A percentile compares a stretch with the other conserved stretches of the same genome.
Evolutionary conservation across 345 rosid genomes (phyloP).

Genomic region (Hibiscus mutabilis): DNA sequence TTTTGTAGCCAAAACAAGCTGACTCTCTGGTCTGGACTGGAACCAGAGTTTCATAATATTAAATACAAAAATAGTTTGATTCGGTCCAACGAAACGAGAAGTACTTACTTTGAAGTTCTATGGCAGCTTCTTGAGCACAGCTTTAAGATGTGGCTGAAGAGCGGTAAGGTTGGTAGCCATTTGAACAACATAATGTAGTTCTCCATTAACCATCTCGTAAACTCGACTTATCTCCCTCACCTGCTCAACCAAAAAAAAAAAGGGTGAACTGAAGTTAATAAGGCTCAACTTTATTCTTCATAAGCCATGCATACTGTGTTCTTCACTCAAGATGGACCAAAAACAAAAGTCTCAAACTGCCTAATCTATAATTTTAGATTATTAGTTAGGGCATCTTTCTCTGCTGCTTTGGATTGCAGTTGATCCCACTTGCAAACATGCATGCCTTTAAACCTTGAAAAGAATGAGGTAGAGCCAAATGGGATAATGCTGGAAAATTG

Average conservation of each 20-base stretch:
- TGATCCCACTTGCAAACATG: neutral
- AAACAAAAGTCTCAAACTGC: neutral
- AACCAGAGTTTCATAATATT: neutral
- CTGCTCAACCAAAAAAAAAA: slow-evolving; percentile 1
- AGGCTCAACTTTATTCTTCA: neutral
- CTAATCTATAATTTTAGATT: neutral
- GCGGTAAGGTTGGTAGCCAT: neutral
- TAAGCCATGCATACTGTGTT: neutral
- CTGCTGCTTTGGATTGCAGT: neutral
- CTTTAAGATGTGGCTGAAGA: slow-evolving; percentile 12
- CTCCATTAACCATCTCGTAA: neutral
- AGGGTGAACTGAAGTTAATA: neutral
- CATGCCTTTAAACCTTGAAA: neutral
- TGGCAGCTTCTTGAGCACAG: slow-evolving; percentile 6
- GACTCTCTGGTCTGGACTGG: neutral
- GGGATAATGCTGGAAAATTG: neutral
- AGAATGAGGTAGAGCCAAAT: neutral
- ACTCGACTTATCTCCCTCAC: slow-evolving; percentile 12
- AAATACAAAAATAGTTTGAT: neutral
- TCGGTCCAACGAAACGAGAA: neutral
- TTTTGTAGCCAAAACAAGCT: neutral
- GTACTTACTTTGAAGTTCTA: neutral
- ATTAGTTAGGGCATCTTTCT: neutral
- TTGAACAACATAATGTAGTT: neutral
- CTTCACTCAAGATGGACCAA: neutral